Evolutionary conservation across 2,329 filamentous ascomycete genomes (phyloP).

Genomic region (Moelleriella libera): DNA sequence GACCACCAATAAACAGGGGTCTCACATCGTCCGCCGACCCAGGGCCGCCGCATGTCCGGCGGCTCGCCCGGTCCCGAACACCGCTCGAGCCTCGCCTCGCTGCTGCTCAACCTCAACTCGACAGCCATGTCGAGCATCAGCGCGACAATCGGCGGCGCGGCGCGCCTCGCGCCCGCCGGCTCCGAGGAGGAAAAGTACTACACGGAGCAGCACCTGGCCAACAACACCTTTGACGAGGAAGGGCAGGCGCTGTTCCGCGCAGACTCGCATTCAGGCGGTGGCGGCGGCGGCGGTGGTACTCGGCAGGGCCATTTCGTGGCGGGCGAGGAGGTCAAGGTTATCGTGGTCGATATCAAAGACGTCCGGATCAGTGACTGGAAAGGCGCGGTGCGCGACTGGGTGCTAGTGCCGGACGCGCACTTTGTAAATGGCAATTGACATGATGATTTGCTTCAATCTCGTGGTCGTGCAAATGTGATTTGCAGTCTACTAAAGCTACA

Average conservation of each 20-base stretch:
- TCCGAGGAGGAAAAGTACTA: constrained; percentile 78
- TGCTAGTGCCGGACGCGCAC: constrained; percentile 23
- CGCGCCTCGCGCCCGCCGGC: constrained; percentile 55
- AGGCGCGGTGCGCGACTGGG: constrained; percentile 76
- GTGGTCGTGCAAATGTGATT: too few relatives aligned
- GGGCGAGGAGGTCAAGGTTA: constrained; percentile 72
- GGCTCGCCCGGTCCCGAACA: constrained; percentile 51
- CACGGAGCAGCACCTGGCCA: constrained; percentile 69
- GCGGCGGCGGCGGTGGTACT: constrained; percentile 16
- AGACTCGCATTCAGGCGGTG: constrained; percentile 24
- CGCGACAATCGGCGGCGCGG: constrained; percentile 85
- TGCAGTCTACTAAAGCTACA: not conserved
- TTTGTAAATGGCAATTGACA: constrained; percentile 24
- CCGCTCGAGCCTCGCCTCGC: constrained; percentile 62
- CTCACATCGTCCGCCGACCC: constrained; percentile 75
- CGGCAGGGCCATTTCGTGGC: constrained; percentile 57
- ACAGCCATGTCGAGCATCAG: constrained; percentile 78
- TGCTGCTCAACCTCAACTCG: constrained; percentile 85
- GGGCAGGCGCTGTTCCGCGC: constrained; percentile 17
- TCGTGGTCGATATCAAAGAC: constrained; percentile 71
- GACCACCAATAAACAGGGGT: constrained; percentile 41
- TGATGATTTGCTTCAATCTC: not conserved
- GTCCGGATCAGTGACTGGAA: constrained; percentile 92
- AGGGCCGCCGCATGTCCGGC: constrained; percentile 40
- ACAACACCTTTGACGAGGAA: constrained; percentile 68